Base-by-base conservation (phyloP, 371 early-diverging fungal genomes). In the Umbelopsis sp. region DNA sequence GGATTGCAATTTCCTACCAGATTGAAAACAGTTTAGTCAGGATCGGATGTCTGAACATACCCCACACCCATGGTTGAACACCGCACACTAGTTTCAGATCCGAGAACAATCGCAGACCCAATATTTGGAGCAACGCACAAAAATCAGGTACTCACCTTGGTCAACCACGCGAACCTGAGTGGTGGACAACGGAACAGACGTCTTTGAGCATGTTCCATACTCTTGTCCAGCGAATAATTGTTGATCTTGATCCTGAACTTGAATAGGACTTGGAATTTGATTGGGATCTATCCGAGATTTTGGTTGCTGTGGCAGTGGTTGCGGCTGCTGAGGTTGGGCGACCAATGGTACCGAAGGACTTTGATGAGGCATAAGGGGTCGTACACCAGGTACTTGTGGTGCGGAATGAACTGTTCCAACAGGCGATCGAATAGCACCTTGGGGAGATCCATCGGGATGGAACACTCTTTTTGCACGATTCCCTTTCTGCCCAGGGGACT, bases 211-310 rank as follows among this genome's bases (percentile, higher is more conserved):
- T 0, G 98, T 97, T 37, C 87, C 83, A 81, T 90, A 98, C 12
- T 66, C 65, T 5, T 80, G 72, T 29, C 73, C 70, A 32, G 81
- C 80, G 79, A 89, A 91, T 6, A 75, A 63, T 16, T 80, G 80
- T 72, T 95, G 94, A 76, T 98, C 95, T 16, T 78, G 75, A 44
- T 86, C 83, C 63, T 95, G 96, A 37, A 94, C 92, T 29, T 86
- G 85, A 3, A 96, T 86, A 18, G 97, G 96, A 16, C 94, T 92
- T 10, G 99, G 99, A 50, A 98, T 93, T 68, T 96, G 94, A 76
- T 94, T 90, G 1, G 98, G 97, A 74, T 98, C 95, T 57, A 98
- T 97, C 44, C 88, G 86, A 3, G 87, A 80, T 66, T 83, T 87
- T 29, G 85, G 76, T 29, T 83, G 77, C 66, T 69, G 70, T 2